A percentile compares a stretch with the other conserved stretches of the same genome.
Conservation (phyloP, 805 yeast species). For the Teunomyces stri region DNA sequence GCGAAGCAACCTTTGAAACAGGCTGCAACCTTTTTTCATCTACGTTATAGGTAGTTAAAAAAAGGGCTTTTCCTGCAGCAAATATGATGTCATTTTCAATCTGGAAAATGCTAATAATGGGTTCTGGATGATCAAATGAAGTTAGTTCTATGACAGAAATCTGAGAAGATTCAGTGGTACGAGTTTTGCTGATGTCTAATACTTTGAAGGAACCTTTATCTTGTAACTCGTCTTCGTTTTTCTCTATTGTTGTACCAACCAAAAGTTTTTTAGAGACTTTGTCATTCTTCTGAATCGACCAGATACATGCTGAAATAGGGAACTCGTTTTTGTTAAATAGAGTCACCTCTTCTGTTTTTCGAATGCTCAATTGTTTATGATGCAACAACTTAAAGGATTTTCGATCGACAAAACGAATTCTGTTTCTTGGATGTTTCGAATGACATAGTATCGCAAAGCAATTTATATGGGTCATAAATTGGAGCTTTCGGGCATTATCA, state of each 20-base stretch:
- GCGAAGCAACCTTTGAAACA: conserved; percentile 18
- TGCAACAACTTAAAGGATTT: conserved; percentile 23
- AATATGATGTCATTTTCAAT: conserved; percentile 32
- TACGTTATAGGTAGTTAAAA: conserved; percentile 31
- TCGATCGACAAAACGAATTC: conserved; percentile 35
- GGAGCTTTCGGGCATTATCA: conserved; percentile 32
- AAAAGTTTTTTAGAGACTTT: conserved; percentile 35
- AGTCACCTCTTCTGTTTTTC: conserved; percentile 5
- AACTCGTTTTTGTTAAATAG: conserved; percentile 27
- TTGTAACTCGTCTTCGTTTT: background rate
- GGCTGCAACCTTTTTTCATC: conserved; percentile 33
- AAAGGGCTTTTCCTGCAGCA: conserved; percentile 27
- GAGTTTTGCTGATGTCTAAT: conserved; percentile 26
- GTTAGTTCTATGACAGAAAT: conserved; percentile 30
- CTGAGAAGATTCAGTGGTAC: conserved; percentile 12
- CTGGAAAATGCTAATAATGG: conserved; percentile 35
- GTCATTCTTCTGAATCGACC: conserved; percentile 31
- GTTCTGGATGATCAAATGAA: conserved; percentile 29
- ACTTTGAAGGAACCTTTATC: conserved; percentile 33
- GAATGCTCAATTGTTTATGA: conserved; percentile 12
- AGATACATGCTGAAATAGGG: conserved; percentile 31
- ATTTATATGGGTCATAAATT: conserved; percentile 26
- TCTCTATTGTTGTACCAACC: conserved; percentile 24
- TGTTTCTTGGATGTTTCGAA: conserved; percentile 21
- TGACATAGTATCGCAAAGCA: conserved; percentile 31